These are phyloP conservation scores for Lophiotrema nucula DNA, from an alignment of 495 filamentous ascomycete genomes.

Conservation along the genomic window DNA sequence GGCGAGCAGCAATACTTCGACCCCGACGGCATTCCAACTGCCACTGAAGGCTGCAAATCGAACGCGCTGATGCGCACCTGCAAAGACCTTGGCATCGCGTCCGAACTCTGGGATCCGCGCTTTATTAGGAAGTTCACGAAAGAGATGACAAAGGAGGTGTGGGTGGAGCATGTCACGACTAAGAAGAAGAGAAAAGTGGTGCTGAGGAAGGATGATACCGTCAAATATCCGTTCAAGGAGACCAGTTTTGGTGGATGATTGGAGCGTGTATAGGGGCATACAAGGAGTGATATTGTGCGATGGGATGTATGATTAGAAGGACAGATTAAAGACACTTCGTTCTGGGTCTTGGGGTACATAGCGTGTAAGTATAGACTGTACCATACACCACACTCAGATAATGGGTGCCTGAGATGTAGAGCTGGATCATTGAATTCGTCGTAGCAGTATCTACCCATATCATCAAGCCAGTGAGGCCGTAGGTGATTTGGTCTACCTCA, in stretches of 20 bases:
- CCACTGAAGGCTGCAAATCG: constrained; percentile 93
- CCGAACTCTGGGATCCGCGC: constrained; percentile 93
- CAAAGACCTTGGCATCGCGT: constrained; percentile 94
- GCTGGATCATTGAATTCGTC: too few relatives aligned
- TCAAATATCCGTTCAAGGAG: constrained; percentile 79
- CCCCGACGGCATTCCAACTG: constrained; percentile 90
- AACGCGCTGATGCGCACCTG: constrained; percentile 96
- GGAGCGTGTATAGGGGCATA: not conserved
- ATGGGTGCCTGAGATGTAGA: too few relatives aligned
- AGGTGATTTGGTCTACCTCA: not conserved
- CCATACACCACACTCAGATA: too few relatives aligned
- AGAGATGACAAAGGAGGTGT: constrained; percentile 71
- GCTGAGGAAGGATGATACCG: constrained; percentile 77
- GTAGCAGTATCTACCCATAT: not conserved
- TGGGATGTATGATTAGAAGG: too few relatives aligned
- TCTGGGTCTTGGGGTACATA: too few relatives aligned
- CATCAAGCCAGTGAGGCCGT: not conserved
- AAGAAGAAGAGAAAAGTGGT: constrained; percentile 90
- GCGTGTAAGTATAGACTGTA: too few relatives aligned
- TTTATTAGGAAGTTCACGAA: constrained; percentile 74
- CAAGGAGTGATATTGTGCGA: not conserved
- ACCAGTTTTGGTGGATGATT: constrained; percentile 24
- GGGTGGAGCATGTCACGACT: constrained; percentile 75
- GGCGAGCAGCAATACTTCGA: constrained; percentile 96
- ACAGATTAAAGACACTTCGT: too few relatives aligned